Conservation (phyloP, 257 asterid genomes). For the Petunia secreta region DNA sequence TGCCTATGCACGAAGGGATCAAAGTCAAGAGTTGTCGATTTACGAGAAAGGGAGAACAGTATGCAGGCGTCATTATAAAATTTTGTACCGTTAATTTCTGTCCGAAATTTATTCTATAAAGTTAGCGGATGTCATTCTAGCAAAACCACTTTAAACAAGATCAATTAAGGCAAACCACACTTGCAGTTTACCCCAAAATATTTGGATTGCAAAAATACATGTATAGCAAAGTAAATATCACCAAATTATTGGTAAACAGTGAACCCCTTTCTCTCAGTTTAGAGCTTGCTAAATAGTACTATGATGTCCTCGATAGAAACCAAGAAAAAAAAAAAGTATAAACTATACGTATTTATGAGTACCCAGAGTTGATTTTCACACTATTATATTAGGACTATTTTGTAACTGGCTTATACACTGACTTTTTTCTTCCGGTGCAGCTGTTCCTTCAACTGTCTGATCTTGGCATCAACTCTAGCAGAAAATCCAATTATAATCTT, state of each 20-base stretch:
- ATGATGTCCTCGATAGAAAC: neutral
- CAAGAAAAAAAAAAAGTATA: neutral
- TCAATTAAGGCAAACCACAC: no score
- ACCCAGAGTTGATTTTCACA: neutral
- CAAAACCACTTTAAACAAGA: no score
- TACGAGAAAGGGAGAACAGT: no score
- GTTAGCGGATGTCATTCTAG: no score
- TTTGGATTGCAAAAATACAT: neutral
- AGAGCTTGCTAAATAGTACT: constrained; percentile 8
- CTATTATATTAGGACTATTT: neutral
- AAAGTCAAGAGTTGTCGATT: no score
- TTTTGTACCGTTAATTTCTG: no score
- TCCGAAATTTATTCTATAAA: no score
- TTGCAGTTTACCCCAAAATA: no score
- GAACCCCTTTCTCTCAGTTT: neutral
- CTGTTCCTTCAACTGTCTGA: constrained; percentile 72
- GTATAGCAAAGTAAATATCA: constrained; percentile 14
- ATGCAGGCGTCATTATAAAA: no score
- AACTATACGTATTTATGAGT: neutral
- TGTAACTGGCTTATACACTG: constrained; percentile 4
- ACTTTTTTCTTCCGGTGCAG: constrained; percentile 57
- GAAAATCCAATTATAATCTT: constrained; percentile 84
- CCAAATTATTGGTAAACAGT: constrained; percentile 10
- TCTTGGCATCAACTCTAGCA: constrained; percentile 91
- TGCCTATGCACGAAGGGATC: no score